A percentile compares a stretch with the other conserved stretches of the same genome.
These are phyloP conservation scores for Aureobasidium vineae DNA, from an alignment of 2,329 filamentous ascomycete species.

Conservation along the genomic window DNA sequence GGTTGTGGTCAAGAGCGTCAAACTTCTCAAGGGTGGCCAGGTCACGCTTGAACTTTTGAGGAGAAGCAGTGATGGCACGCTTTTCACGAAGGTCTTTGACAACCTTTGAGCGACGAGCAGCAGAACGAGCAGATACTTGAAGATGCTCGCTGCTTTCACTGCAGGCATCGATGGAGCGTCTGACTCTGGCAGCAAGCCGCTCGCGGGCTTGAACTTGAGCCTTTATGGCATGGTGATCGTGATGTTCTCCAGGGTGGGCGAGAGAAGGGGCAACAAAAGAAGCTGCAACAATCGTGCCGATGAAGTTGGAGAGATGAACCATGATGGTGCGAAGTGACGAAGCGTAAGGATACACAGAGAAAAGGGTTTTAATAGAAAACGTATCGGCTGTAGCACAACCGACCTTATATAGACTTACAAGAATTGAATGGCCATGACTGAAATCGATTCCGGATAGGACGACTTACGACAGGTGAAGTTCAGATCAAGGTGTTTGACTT, in stretches of 20 bases:
- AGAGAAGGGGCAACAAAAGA: constrained; percentile 24
- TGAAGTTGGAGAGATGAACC: background rate
- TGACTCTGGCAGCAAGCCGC: constrained; percentile 5
- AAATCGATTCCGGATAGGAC: background rate
- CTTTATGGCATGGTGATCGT: constrained; percentile 36
- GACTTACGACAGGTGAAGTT: background rate
- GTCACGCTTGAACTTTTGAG: constrained; percentile 23
- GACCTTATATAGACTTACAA: constrained; percentile 3
- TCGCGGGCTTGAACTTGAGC: constrained; percentile 37
- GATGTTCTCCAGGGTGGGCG: constrained; percentile 40
- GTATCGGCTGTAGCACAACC: background rate
- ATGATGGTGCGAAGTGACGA: background rate
- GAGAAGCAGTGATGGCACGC: constrained; percentile 6
- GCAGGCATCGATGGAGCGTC: constrained; percentile 12
- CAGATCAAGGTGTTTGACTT: background rate
- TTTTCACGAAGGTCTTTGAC: constrained; percentile 12
- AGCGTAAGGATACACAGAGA: too few species aligned
- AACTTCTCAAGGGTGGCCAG: constrained; percentile 25
- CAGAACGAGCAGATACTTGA: background rate
- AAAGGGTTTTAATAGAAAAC: background rate
- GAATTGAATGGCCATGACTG: background rate
- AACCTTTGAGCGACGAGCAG: constrained; percentile 4
- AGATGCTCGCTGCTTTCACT: background rate
- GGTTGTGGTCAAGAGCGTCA: constrained; percentile 27
- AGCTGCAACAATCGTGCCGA: background rate